phyloP scores from a whole-genome alignment of 331 rosid species.

The Quercus lobata region DNA sequence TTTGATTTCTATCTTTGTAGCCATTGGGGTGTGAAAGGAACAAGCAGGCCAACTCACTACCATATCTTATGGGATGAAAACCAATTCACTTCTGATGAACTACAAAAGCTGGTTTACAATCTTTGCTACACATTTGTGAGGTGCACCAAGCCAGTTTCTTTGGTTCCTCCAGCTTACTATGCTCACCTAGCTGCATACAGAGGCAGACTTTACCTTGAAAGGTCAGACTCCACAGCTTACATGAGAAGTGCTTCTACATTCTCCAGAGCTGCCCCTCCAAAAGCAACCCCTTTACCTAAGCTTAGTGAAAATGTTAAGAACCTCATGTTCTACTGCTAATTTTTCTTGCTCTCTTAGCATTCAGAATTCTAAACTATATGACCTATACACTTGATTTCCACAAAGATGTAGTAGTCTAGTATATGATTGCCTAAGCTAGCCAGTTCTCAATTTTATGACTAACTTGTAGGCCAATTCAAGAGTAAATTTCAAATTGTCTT shows the following conservation, averaged over 20 bases:
- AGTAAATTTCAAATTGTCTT: neutral
- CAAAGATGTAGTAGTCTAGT: neutral
- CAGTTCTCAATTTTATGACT: neutral
- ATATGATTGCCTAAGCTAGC: neutral
- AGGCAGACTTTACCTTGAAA: conserved; percentile 93
- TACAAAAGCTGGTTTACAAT: conserved; percentile 82
- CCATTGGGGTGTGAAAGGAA: conserved; percentile 97
- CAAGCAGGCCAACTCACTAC: conserved; percentile 95
- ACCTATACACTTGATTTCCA: neutral
- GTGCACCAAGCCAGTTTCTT: conserved; percentile 95
- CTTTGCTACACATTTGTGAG: conserved; percentile 87
- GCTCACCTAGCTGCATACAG: conserved; percentile 97
- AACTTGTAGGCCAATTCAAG: neutral
- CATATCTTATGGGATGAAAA: conserved; percentile 92
- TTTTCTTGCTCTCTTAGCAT: neutral
- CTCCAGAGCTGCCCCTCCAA: conserved; percentile 86
- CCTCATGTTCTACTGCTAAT: conserved; percentile 94
- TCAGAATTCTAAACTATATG: neutral
- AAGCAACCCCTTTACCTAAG: conserved; percentile 71
- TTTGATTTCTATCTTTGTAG: conserved; percentile 95
- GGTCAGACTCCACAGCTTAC: conserved; percentile 55
- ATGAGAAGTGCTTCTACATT: conserved; percentile 36
- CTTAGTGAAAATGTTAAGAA: conserved; percentile 84
- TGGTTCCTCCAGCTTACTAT: conserved; percentile 96
- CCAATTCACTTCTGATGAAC: conserved; percentile 89